These are phyloP conservation scores for sweet orange (Citrus sinensis) DNA, from an alignment of 345 rosid genomes.

Conservation along the genomic window DNA sequence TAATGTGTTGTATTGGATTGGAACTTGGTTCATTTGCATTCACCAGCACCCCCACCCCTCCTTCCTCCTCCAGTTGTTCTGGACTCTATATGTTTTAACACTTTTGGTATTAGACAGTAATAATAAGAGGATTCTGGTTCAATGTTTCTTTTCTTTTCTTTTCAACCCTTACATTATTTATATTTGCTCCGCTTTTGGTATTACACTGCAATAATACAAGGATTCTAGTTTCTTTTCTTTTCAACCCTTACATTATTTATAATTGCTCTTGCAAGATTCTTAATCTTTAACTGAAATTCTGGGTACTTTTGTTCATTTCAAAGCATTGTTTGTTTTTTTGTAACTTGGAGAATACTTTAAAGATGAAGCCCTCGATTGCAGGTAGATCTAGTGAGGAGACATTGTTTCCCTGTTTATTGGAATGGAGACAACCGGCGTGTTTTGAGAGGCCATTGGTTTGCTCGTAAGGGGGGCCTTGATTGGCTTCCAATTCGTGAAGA, in stretches of 20 bases:
- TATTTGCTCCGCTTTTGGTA: no score
- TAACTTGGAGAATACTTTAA: background rate
- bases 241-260: background rate
- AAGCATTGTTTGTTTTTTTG: background rate
- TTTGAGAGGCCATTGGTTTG: constrained; percentile 98
- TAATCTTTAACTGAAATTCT: background rate
- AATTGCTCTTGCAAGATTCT: background rate
- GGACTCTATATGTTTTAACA: background rate
- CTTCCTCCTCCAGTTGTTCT: no score
- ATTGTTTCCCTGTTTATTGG: constrained; percentile 94
- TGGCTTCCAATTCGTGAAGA: constrained; percentile 97
- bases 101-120: background rate
- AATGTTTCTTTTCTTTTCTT: background rate
- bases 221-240: background rate
- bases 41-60: no score
- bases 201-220: no score
- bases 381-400: constrained; percentile 85
- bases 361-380: constrained; percentile 34
- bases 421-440: constrained; percentile 96
- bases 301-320: background rate
- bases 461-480: constrained; percentile 86
- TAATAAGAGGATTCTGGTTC: background rate
- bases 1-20: background rate
- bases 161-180: background rate
- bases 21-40: background rate